Percentiles rank a stretch among this genome's conserved stretches.
phyloP scores from a whole-genome alignment of 106 monocot species.

The Phalaenopsis equestris region DNA sequence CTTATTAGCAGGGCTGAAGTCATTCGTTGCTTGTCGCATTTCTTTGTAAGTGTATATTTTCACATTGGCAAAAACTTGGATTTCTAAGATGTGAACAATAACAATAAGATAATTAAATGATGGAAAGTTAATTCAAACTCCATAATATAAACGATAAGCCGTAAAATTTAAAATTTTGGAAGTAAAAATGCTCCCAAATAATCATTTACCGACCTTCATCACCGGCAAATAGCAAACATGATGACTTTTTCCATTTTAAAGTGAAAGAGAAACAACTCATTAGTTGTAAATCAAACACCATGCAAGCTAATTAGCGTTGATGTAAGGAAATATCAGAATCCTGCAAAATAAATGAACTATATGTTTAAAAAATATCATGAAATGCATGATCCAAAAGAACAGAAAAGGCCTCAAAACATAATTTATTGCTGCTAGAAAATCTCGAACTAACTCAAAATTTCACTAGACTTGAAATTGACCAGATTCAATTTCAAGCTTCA shows the following conservation, averaged over 20 bases:
- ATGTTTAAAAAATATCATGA: neutral
- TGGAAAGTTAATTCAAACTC: too few species aligned
- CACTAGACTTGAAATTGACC: too few species aligned
- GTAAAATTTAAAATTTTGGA: neutral
- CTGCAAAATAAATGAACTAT: neutral
- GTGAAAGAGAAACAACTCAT: slow-evolving; percentile 18
- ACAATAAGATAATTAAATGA: neutral
- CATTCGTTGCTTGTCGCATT: slow-evolving; percentile 20
- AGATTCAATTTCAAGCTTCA: too few species aligned
- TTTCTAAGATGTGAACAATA: slow-evolving; percentile 8
- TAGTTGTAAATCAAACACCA: neutral
- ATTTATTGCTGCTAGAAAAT: too few species aligned
- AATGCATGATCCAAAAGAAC: neutral
- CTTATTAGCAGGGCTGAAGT: slow-evolving; percentile 28
- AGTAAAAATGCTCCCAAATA: neutral
- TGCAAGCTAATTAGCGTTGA: neutral
- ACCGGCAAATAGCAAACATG: neutral
- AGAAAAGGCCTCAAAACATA: neutral
- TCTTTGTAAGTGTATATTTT: slow-evolving; percentile 25
- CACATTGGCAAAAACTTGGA: slow-evolving; percentile 14
- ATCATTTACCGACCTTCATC: slow-evolving; percentile 10
- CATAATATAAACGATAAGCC: too few species aligned
- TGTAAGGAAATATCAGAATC: neutral
- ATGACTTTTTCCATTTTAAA: neutral
- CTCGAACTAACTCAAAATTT: too few species aligned